These are phyloP conservation scores for Fusarium verticillioides DNA, from an alignment of 2,329 filamentous ascomycete species.

Conservation along the genomic window DNA sequence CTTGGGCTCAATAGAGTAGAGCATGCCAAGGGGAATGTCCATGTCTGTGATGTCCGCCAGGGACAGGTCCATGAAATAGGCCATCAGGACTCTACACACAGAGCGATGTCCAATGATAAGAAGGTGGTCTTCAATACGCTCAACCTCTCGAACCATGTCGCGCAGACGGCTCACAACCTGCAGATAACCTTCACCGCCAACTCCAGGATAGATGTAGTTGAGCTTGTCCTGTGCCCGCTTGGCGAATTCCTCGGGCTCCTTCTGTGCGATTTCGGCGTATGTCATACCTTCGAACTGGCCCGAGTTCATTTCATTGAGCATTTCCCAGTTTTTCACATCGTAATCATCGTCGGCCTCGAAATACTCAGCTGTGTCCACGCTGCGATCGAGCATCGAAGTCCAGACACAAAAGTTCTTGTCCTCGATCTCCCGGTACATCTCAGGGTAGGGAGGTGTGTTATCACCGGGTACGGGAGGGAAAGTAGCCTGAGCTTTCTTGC, in stretches of 20 bases:
- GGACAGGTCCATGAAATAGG: slow-evolving; percentile 94
- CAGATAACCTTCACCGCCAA: slow-evolving; percentile 94
- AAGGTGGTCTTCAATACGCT: slow-evolving; percentile 96
- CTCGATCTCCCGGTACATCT: slow-evolving; percentile 75
- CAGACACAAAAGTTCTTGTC: slow-evolving; percentile 97
- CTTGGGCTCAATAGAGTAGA: slow-evolving; percentile 96
- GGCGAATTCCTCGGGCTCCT: slow-evolving; percentile 82
- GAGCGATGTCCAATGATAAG: slow-evolving; percentile 93
- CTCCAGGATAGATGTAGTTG: slow-evolving; percentile 94
- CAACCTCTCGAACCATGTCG: slow-evolving; percentile 95
- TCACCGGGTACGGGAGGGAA: slow-evolving; percentile 94
- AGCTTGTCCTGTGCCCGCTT: slow-evolving; percentile 88
- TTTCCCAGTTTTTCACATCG: slow-evolving; percentile 96
- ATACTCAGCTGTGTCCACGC: slow-evolving; percentile 85
- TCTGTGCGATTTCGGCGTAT: slow-evolving; percentile 86
- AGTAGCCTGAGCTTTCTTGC: slow-evolving; percentile 78
- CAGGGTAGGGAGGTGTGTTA: slow-evolving; percentile 93
- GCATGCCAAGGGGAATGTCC: slow-evolving; percentile 91
- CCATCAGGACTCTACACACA: slow-evolving; percentile 89
- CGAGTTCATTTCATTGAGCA: slow-evolving; percentile 96
- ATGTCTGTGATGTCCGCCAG: slow-evolving; percentile 93
- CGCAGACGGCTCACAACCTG: slow-evolving; percentile 96
- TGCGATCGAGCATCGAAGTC: slow-evolving; percentile 96
- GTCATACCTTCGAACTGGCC: slow-evolving; percentile 95
- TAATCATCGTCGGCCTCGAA: slow-evolving; percentile 94